Conservation (phyloP, 768 basidiomycete species). For the Trametes maxima region DNA sequence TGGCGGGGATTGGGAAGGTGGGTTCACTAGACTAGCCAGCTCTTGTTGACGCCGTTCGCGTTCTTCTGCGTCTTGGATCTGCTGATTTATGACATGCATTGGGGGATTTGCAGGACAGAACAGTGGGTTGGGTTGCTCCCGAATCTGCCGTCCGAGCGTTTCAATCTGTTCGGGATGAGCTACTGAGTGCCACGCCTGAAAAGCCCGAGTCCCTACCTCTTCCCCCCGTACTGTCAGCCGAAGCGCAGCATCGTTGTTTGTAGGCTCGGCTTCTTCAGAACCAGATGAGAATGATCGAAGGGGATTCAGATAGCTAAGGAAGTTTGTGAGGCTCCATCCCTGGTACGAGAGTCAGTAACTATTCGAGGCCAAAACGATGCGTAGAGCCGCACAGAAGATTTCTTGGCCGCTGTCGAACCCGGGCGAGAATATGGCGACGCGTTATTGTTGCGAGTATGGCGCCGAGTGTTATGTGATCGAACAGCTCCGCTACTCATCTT, state of each 20-base stretch:
- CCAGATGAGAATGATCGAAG: constrained; percentile 32
- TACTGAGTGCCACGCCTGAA: background rate
- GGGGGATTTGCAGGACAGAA: background rate
- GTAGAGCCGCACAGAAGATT: constrained; percentile 46
- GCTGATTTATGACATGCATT: background rate
- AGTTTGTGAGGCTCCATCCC: constrained; percentile 53
- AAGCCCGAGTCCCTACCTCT: constrained; percentile 7
- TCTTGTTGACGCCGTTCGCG: background rate
- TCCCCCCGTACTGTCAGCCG: constrained; percentile 12
- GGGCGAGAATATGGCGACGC: constrained; percentile 62
- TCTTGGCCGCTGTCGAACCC: constrained; percentile 30
- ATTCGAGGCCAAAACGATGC: constrained; percentile 15
- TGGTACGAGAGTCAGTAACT: constrained; percentile 32
- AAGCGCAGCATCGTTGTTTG: constrained; percentile 12
- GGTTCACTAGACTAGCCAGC: background rate
- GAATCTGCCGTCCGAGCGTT: background rate
- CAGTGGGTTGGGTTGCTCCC: background rate
- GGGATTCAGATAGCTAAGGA: constrained; percentile 57
- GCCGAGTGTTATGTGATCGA: constrained; percentile 15
- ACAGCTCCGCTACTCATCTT: constrained; percentile 24
- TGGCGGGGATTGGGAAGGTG: constrained; percentile 1
- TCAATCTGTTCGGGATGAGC: background rate
- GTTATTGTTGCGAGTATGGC: constrained; percentile 20
- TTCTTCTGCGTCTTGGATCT: background rate
- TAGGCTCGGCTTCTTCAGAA: constrained; percentile 13